Base-by-base conservation (phyloP, 108 stramenopile species). In the Epipyxis sp. region DNA sequence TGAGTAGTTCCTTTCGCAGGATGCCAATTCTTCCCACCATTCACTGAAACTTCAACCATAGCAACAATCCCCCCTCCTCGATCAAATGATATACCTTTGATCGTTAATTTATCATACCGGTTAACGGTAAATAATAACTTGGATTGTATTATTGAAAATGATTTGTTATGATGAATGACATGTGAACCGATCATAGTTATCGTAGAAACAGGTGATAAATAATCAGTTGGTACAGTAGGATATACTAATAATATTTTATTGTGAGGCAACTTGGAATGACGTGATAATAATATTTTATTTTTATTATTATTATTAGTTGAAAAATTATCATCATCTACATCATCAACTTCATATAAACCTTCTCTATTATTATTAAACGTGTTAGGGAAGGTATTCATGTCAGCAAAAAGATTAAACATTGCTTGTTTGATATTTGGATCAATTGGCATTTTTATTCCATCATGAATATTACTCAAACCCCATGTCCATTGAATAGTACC, bases 401-500 rank as follows among this genome's bases (percentile, higher is more conserved):
- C 46, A 50, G 46, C 46, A 50, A 50, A 50, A 20, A 50, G 46
- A 50, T 50, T 50, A 6, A 50, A 13, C 20, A 20, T 50, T 13
- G 46, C 46, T 50, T 50, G 46, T 50, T 50, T 6, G 20, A 50
- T 6, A 50, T 50, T 50, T 6, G 20, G 46, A 50, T 50, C 46
- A 20, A 50, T 20, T 50, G 46, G 46, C 46, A 50, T 50, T 13
- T 6, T 6, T 6, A 13, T 20, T 13, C 46, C 46, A 50, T 50
- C 46, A 20, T 20, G 46, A 20, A 50, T 13, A 20, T 50, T 50
- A 50, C 46, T 50, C 13, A 50, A 20, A 13, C 13, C 46, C 46
- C 46, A 50, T 50, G 46, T 20, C 46, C 46, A 50, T 50, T 50
- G 46, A 50, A 50, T 50, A 50, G 46, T 50, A 13, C 46, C 46